Base-by-base conservation (phyloP, 257 asterid species). In the Lavandula angustifolia region DNA sequence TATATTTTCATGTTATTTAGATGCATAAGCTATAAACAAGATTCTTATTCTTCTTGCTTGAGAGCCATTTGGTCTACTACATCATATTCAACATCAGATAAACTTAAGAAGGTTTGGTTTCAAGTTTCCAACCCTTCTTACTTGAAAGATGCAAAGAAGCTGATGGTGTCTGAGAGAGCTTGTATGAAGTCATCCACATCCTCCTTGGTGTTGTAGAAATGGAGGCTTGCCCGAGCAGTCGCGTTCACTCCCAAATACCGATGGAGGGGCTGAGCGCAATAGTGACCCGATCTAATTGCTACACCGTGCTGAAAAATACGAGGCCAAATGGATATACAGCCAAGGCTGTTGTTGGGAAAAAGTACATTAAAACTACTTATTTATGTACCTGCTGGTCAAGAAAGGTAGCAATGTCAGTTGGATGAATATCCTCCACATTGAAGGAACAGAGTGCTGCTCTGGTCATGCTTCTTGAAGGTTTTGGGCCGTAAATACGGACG, bases 231-330 rank as follows among this genome's bases (percentile, higher is more conserved):
- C 1, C 97, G 85, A 9, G 99, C 99, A 12, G 94, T 89, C 0
- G 99, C 81, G 34, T 69, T 82, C 72, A 89, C 81, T 64, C 96
- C 97, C 72, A 92, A 59, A 66, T 81, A 74, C 9, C 86, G 85
- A 69, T 92, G 97, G 38, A 92, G 94, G 54, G 95, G 97, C 76
- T 89, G 97, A 18, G 99, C 99, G 33, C 99, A 92, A 62, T 92
- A 97, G 72, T 89, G 99, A 2, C 99, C 97, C 5, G 99, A 87
- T 77, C 99, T 82, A 62, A 92, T 75, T 16, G 95, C 99, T 13
- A 92, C 81, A 22, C 94, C 82, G 42, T 92, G 96, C 96, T 92
- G 97, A 14, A 3, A 60, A 40, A 22, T 2, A 16, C 17, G 22
- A 2, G 62, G 53, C 13, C 6, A 52, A 59, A 31, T 48, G 53